Conservation (phyloP, 805 yeast genomes). For the Lipomyces spencermartinsiae region DNA sequence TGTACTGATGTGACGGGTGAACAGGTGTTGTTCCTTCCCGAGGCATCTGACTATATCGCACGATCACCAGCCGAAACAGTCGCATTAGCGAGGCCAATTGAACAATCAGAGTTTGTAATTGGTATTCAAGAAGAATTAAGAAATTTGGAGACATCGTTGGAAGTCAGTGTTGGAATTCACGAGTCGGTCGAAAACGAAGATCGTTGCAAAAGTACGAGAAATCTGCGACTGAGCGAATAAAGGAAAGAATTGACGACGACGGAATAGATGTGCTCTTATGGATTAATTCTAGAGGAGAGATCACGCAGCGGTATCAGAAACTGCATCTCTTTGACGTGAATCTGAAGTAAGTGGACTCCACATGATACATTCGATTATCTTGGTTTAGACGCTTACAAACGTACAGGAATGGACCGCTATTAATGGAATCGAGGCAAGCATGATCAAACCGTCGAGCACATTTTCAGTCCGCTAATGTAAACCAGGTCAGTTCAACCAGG, state of each 20-base stretch:
- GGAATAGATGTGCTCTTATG: slow-evolving; percentile 67
- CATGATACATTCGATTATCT: background rate
- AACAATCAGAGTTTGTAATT: slow-evolving; percentile 51
- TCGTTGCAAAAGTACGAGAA: slow-evolving; percentile 57
- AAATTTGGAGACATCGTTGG: slow-evolving; percentile 51
- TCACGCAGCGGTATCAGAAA: slow-evolving; percentile 77
- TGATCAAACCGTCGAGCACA: background rate
- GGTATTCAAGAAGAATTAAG: slow-evolving; percentile 57
- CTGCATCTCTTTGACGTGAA: slow-evolving; percentile 89
- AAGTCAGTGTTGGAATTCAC: slow-evolving; percentile 87
- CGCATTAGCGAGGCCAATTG: slow-evolving; percentile 58
- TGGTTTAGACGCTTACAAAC: background rate
- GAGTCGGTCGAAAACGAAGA: slow-evolving; percentile 62
- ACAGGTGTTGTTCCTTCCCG: slow-evolving; percentile 73
- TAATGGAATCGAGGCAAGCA: slow-evolving; percentile 63
- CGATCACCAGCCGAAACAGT: slow-evolving; percentile 69
- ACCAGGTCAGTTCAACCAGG: slow-evolving; percentile 80
- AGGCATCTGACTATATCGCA: slow-evolving; percentile 89
- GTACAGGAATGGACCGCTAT: slow-evolving; percentile 72
- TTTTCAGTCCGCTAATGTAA: slow-evolving; percentile 1
- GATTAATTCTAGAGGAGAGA: slow-evolving; percentile 67
- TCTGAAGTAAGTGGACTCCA: slow-evolving; percentile 49
- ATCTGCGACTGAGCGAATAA: background rate
- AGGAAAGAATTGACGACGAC: background rate
- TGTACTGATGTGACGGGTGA: background rate